Evolutionary conservation across 1,139 yeast species (phyloP), one percentile per base, ranked within the genome.

Genomic region (Zygosaccharomyces sapae): DNA sequence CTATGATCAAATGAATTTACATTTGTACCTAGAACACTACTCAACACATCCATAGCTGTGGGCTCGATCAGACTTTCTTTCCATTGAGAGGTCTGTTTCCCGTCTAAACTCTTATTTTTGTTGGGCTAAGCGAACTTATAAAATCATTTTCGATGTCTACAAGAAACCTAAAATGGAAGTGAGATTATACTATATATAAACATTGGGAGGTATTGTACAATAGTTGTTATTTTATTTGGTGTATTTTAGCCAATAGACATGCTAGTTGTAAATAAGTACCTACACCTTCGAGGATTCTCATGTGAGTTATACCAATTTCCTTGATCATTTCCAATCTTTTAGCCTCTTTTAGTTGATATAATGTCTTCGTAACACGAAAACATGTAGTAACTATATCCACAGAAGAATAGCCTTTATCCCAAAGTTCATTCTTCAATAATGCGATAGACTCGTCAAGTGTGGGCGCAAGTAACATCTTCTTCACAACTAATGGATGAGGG

Each of bases 201-300:
- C 10, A 13, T n/a, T 34, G 19, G 38, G 24, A 3, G 4, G 18
- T 9, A 18, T 19, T 34, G 22, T 35, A 20, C 29, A 31, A 40
- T 20, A 18, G 20, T n/a, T 7, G 19, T 41, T 36, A 43, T 37
- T 53, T 56, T 13, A 61, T 41, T 46, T 53, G 60, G 44, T 58
- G 61, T n/a, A 72, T 62, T 62, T 84, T 82, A 18, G 95, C 85
- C 46, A 88, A 69, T 71, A 94, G 74, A 5, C 96, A 96, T 47
- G 88, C 82, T 53, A 92, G 69, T 64, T 92, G 99, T 53, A 92
- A 70, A 62, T 84, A 86, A 0, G 95, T 82, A 7, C 88, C 79
- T 1, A 94, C 95, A 49, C 99, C 99, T 67, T 92, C 98, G 49
- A 92, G 73, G 4, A 92, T 83, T 54, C 96, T 73, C 92, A 92